These are phyloP conservation scores for Phaeoacremonium minimum DNA, from an alignment of 2,329 filamentous ascomycete genomes.

Conservation along the genomic window DNA sequence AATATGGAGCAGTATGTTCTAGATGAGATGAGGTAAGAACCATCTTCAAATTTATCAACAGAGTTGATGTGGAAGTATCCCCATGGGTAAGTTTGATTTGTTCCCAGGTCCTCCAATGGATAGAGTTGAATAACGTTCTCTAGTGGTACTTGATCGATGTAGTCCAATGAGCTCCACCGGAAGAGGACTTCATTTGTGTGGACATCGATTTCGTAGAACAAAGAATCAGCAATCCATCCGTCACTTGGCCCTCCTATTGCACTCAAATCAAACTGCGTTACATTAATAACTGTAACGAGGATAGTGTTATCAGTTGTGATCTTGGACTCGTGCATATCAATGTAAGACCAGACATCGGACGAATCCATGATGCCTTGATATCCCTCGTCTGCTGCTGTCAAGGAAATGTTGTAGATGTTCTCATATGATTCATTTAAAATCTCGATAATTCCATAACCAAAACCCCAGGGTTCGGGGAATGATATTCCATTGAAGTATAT, in stretches of 20 bases:
- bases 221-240: constrained; percentile 26
- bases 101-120: constrained; percentile 12
- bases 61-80: constrained; percentile 22
- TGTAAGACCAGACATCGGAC: not conserved
- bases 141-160: constrained; percentile 9
- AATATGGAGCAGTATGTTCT: constrained; percentile 16
- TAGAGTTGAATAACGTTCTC: constrained; percentile 6
- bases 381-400: not conserved
- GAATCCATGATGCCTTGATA: not conserved
- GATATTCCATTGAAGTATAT: constrained; percentile 15
- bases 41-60: constrained; percentile 16
- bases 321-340: constrained; percentile 26
- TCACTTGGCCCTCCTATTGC: constrained; percentile 23
- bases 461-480: constrained; percentile 13
- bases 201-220: constrained; percentile 37
- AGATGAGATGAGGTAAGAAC: constrained; percentile 19
- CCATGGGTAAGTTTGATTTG: constrained; percentile 15
- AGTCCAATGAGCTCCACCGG: constrained; percentile 32
- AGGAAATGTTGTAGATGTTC: constrained; percentile 2
- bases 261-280: constrained; percentile 21
- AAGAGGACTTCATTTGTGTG: constrained; percentile 31
- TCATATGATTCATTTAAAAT: constrained; percentile 14
- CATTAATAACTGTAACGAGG: constrained; percentile 22
- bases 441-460: constrained; percentile 15
- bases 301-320: constrained; percentile 22